phyloP scores from a whole-genome alignment of 768 basidiomycete genomes.

The Tulasnella sp. region DNA sequence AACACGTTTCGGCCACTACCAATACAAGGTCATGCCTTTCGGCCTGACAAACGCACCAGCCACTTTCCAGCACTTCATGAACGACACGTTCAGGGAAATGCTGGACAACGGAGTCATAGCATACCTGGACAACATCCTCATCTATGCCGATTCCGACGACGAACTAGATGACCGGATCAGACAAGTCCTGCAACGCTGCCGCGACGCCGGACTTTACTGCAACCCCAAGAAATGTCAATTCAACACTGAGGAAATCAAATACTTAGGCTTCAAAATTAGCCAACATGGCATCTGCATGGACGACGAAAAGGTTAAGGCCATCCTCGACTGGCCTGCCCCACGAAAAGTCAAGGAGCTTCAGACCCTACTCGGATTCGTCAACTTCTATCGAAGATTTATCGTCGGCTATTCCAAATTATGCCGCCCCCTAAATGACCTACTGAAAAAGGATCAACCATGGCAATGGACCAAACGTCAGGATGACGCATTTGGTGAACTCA shows the following conservation, averaged over 20 bases:
- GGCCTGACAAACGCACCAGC: conserved; percentile 37
- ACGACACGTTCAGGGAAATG: conserved; percentile 31
- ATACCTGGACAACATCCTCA: conserved; percentile 35
- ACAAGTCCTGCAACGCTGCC: conserved; percentile 29
- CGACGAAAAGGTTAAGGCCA: conserved; percentile 33
- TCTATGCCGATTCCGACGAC: conserved; percentile 29
- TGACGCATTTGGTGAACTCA: background rate
- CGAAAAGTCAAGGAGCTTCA: conserved; percentile 8
- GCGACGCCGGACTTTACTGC: conserved; percentile 19
- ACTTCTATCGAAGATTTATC: conserved; percentile 22
- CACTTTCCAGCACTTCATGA: conserved; percentile 34
- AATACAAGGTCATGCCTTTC: conserved; percentile 36
- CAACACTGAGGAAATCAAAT: conserved; percentile 20
- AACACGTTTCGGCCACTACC: conserved; percentile 33
- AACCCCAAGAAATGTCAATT: conserved; percentile 31
- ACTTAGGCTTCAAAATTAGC: conserved; percentile 27
- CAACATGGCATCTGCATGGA: conserved; percentile 33
- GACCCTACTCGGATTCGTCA: conserved; percentile 13
- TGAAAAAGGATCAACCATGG: background rate
- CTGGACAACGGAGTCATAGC: conserved; percentile 34
- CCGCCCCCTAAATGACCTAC: background rate
- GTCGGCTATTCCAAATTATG: conserved; percentile 29
- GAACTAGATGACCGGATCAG: conserved; percentile 28
- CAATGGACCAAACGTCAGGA: background rate
- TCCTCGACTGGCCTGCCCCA: conserved; percentile 27